A percentile compares a stretch with the other conserved stretches of the same genome.
Conservation (phyloP, 1,284 basidiomycete species). For the Violaceomyces palustris region DNA sequence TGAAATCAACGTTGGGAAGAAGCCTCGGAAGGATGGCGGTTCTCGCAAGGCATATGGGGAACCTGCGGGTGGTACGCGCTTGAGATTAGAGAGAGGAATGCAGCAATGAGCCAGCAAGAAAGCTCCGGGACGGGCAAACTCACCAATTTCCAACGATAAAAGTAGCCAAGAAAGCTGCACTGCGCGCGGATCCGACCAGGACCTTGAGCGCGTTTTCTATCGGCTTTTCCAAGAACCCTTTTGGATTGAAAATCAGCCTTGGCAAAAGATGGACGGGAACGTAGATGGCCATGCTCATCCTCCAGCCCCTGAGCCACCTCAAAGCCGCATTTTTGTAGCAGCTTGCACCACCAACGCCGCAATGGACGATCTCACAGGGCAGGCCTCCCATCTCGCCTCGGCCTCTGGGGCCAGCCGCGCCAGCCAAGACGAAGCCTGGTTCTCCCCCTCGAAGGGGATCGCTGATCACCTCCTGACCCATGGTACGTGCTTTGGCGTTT, state of each 20-base stretch:
- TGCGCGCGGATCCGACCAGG: constrained; percentile 46
- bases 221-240: constrained; percentile 29
- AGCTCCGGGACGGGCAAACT: not conserved
- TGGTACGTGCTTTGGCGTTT: not conserved
- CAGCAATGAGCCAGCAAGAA: not conserved
- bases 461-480: not conserved
- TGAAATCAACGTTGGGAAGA: constrained; percentile 24
- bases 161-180: constrained; percentile 53
- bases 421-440: constrained; percentile 26
- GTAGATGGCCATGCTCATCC: constrained; percentile 52
- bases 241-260: constrained; percentile 49
- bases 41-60: constrained; percentile 39
- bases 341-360: constrained; percentile 42
- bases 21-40: constrained; percentile 27
- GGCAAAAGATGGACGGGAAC: constrained; percentile 54
- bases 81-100: too few species aligned
- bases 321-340: constrained; percentile 51
- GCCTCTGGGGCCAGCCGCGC: constrained; percentile 33
- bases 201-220: constrained; percentile 31
- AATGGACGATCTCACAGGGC: constrained; percentile 53
- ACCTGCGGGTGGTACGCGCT: constrained; percentile 9
- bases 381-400: constrained; percentile 45
- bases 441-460: not conserved
- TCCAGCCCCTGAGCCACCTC: constrained; percentile 49
- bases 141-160: constrained; percentile 52